A percentile compares a stretch with the other conserved stretches of the same genome.
Conservation (phyloP, 208 protist species). For the Trypanosoma scelopori region DNA sequence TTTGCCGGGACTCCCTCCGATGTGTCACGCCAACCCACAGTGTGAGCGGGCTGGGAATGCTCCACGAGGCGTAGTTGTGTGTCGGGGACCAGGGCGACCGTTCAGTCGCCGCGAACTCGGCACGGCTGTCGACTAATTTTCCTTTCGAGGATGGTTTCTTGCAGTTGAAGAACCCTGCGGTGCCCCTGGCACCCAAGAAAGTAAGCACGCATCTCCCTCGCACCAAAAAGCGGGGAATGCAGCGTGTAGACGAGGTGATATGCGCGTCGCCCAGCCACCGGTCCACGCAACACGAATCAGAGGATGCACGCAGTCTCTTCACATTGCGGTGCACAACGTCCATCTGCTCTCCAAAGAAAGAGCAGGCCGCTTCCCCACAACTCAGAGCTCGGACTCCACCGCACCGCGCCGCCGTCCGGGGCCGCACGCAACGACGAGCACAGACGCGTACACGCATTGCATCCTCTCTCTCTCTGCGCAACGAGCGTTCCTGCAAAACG, state of each 20-base stretch:
- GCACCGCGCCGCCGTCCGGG: too few relatives aligned
- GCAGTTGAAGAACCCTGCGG: constrained; percentile 51
- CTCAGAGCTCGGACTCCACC: constrained; percentile 4
- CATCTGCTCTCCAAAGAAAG: not conserved
- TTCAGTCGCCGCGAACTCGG: constrained; percentile 35
- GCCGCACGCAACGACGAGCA: too few relatives aligned
- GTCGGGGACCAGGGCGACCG: constrained; percentile 44
- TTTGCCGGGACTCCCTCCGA: constrained; percentile 43
- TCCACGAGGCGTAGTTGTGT: constrained; percentile 69
- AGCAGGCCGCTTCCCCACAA: not conserved
- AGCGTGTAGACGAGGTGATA: constrained; percentile 16
- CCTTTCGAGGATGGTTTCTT: constrained; percentile 63
- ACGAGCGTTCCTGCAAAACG: too few relatives aligned
- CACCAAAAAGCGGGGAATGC: constrained; percentile 13
- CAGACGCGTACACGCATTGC: too few relatives aligned
- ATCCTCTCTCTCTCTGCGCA: too few relatives aligned
- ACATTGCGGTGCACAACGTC: constrained; percentile 24
- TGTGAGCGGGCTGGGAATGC: constrained; percentile 81
- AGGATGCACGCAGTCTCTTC: not conserved
- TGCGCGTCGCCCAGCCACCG: not conserved
- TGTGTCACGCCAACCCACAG: constrained; percentile 82
- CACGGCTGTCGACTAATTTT: constrained; percentile 62
- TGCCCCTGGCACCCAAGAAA: constrained; percentile 64
- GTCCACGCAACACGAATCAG: not conserved
- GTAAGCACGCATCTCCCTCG: constrained; percentile 57